Percentiles rank a stretch among this genome's conserved stretches.
phyloP scores from a whole-genome alignment of 164 flowering plant species.

The Liriodendron chinense region DNA sequence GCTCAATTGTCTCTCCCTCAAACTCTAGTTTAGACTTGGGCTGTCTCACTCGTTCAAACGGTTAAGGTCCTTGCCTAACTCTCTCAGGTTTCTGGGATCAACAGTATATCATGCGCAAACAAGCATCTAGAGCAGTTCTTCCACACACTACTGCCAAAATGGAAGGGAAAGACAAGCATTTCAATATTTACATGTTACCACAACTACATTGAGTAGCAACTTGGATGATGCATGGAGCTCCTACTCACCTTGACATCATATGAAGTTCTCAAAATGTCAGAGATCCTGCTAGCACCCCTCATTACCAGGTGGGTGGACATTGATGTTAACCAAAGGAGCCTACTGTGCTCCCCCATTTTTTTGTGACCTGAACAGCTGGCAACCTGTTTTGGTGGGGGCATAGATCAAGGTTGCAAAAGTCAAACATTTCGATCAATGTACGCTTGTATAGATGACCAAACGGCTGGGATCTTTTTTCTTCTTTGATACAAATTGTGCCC shows the following conservation, averaged over 20 bases:
- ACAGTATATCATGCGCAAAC: too few relatives aligned
- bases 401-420: background rate
- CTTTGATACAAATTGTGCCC: background rate
- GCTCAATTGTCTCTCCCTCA: too few relatives aligned
- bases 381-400: background rate
- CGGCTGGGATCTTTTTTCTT: background rate
- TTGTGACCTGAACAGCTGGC: background rate
- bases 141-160: too few relatives aligned
- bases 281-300: background rate
- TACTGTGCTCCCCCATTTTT: too few relatives aligned
- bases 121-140: too few relatives aligned
- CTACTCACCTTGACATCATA: background rate
- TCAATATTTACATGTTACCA: too few relatives aligned
- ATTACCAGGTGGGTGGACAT: background rate
- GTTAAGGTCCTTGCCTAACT: too few relatives aligned
- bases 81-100: too few relatives aligned
- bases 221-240: background rate
- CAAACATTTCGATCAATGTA: background rate
- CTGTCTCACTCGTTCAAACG: too few relatives aligned
- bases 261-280: background rate
- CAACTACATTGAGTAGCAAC: background rate
- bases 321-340: background rate
- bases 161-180: too few relatives aligned
- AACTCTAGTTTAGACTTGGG: too few relatives aligned
- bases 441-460: background rate